Base-by-base conservation (phyloP, 2,329 filamentous ascomycete species). In the Cytospora leucostoma region DNA sequence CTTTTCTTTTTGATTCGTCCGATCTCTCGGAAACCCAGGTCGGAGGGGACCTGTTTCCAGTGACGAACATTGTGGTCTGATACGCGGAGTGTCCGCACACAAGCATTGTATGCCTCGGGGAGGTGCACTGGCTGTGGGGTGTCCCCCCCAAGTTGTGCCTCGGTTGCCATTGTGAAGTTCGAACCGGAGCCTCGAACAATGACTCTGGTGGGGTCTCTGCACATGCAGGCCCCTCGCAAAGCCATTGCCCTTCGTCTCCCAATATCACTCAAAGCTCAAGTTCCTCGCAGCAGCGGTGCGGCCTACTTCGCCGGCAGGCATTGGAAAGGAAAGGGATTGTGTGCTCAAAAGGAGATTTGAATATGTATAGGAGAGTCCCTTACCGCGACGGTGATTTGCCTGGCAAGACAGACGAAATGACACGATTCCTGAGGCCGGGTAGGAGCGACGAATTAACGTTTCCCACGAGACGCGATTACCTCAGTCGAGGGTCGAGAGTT, bases 361-460 rank as follows among this genome's bases (percentile, higher is more conserved):
- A 58, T 47, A 32, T 55, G 58, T 47, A 58, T 47, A 33, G 69
- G 71, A 71, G 68, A 52, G 70, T 73, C 70, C 75, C 84, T 84
- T 85, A 85, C 83, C 80, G 78, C 77, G 77, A 80, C 76, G 74
- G 75, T 80, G 72, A 69, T 72, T 70, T 69, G 71, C 70, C 70
- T 71, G 71, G 68, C 75, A 74, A 76, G 77, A 74, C 74, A 75
- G 76, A 74, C 74, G 74, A 78, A 75, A 78, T 79, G 78, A 79
- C 75, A 78, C 74, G 79, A 78, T 79, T 79, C 77, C 79, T 78
- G 75, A 78, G 73, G 75, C 73, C 73, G 73, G 73, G 79, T 80
- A 80, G 83, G 81, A 86, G 81, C 79, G 82, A 84, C 84, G 84
- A 86, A 82, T 78, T 82, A 86, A 86, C 83, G 84, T 85, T 82